These are phyloP conservation scores for Suhomyces sp. DNA, from an alignment of 805 yeast genomes.

Conservation along the genomic window DNA sequence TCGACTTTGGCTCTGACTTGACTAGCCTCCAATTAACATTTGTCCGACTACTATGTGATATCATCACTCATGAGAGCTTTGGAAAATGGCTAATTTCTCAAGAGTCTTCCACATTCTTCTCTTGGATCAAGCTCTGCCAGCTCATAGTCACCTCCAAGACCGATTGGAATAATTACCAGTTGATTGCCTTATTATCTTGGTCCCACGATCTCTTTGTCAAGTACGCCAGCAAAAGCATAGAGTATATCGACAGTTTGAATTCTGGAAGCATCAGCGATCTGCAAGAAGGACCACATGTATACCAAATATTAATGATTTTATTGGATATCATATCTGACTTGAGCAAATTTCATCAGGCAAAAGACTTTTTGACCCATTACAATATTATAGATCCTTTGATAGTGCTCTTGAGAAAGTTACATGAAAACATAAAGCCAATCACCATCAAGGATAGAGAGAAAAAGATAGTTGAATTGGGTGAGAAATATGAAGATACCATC, in stretches of 20 bases:
- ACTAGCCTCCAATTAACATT: not conserved
- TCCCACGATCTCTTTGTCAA: conserved; percentile 25
- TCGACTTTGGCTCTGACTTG: conserved; percentile 5
- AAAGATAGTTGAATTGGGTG: conserved; percentile 23
- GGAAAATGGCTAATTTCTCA: conserved; percentile 8
- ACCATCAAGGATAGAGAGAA: conserved; percentile 17
- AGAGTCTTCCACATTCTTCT: not conserved
- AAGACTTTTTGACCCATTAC: conserved; percentile 41
- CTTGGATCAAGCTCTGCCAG: conserved; percentile 27
- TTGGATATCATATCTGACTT: conserved; percentile 45
- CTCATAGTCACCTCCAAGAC: conserved; percentile 37
- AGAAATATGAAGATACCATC: conserved; percentile 24
- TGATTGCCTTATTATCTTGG: conserved; percentile 44
- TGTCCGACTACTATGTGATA: conserved; percentile 2
- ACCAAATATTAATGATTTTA: conserved; percentile 13
- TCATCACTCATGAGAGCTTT: conserved; percentile 13
- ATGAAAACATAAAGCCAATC: conserved; percentile 30
- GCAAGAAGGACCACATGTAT: not conserved
- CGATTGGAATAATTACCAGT: conserved; percentile 39
- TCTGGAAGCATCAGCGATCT: not conserved
- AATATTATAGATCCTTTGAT: conserved; percentile 34
- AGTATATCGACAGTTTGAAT: conserved; percentile 1
- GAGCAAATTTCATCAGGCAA: conserved; percentile 38
- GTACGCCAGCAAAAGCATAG: conserved; percentile 10
- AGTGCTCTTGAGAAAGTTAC: conserved; percentile 38